Percentiles rank a stretch among this genome's conserved stretches.
phyloP scores from a whole-genome alignment of 2,329 filamentous ascomycete genomes.

The Lachnellula cervina region DNA sequence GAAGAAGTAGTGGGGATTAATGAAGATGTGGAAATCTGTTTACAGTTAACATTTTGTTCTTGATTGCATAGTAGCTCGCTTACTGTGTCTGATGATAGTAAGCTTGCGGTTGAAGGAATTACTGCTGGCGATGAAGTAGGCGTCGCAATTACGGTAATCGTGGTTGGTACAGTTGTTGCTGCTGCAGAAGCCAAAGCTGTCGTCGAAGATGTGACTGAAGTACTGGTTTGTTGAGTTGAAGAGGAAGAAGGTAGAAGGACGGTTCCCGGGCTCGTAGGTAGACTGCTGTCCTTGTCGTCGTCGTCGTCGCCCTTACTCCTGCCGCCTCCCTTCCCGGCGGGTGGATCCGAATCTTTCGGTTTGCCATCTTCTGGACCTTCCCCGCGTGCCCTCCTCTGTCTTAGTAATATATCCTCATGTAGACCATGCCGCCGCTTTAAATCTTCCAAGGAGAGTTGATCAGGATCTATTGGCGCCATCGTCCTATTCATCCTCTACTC shows the following conservation, averaged over 20 bases:
- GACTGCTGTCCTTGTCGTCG: not conserved
- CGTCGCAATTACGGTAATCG: constrained; percentile 11
- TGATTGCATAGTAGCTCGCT: not conserved
- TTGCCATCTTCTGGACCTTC: not conserved
- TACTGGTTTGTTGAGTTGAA: not conserved
- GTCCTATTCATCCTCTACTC: constrained; percentile 28
- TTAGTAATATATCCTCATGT: not conserved
- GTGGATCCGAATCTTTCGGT: not conserved
- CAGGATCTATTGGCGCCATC: constrained; percentile 29
- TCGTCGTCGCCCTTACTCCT: not conserved
- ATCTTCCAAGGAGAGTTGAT: constrained; percentile 12
- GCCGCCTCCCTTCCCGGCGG: constrained; percentile 2
- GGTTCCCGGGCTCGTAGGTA: no score
- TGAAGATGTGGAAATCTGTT: constrained; percentile 10
- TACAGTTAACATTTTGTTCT: constrained; percentile 2
- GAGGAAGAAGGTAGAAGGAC: not conserved
- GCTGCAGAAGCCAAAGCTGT: not conserved
- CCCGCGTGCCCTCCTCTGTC: constrained; percentile 7
- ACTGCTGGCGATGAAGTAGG: constrained; percentile 4
- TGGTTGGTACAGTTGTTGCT: constrained; percentile 4
- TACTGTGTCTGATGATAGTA: not conserved
- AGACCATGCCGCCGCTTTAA: constrained; percentile 11
- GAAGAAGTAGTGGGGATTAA: constrained; percentile 10
- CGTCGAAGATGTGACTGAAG: not conserved
- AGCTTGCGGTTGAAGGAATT: constrained; percentile 1